Conservation (phyloP, 305 asterid species). For the Petunia hybrid region DNA sequence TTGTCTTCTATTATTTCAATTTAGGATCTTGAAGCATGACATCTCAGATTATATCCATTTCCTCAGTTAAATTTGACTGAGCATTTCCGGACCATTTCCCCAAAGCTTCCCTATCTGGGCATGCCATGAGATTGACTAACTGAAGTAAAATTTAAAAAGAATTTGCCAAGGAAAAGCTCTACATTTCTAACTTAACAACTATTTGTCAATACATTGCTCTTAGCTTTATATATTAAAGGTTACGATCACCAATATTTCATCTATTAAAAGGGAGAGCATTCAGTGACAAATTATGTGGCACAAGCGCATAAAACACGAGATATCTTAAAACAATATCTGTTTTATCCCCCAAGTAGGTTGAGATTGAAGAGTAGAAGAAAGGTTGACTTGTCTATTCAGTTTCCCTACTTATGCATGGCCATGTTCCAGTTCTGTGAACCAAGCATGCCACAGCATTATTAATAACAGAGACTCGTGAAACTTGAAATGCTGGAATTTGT, state of each 20-base stretch:
- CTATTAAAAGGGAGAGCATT: background rate
- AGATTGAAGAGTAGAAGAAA: too few species aligned
- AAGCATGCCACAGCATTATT: background rate
- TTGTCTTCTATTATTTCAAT: slow-evolving; percentile 11
- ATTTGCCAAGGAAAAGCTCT: background rate
- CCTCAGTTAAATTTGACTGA: background rate
- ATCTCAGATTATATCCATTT: slow-evolving; percentile 10
- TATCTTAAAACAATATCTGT: too few species aligned
- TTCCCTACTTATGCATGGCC: background rate
- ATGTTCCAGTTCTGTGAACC: background rate
- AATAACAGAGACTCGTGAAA: background rate
- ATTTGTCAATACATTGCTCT: background rate
- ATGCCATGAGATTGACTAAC: background rate
- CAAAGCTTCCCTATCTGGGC: too few species aligned
- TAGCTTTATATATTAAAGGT: background rate
- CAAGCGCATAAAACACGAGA: background rate
- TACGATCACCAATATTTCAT: background rate
- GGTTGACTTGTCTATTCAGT: background rate
- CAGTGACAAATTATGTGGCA: background rate
- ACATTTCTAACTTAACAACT: background rate
- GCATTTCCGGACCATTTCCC: background rate
- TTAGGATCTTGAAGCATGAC: slow-evolving; percentile 12
- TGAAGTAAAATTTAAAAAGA: background rate
- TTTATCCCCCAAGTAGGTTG: too few species aligned
- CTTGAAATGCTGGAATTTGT: background rate